Evolutionary conservation across 148 eudicot species (phyloP).

Genomic region (Persicaria maculosa): DNA sequence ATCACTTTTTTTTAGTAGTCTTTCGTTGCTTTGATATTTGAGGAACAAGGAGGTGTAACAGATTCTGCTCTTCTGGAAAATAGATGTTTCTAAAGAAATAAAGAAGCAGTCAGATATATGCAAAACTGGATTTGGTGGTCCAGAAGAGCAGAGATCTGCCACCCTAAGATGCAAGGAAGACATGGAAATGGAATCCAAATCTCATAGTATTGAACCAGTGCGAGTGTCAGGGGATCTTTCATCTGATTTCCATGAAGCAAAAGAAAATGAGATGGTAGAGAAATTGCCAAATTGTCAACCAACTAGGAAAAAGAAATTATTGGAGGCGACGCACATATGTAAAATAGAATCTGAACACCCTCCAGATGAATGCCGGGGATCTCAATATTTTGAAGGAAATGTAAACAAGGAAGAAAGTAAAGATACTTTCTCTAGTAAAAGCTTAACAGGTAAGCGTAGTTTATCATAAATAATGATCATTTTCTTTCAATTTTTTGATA

Average conservation of each 20-base stretch:
- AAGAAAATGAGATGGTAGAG: neutral
- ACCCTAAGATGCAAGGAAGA: neutral
- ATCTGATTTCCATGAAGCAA: constrained; percentile 6
- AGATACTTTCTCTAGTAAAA: no score
- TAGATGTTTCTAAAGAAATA: neutral
- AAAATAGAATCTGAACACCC: neutral
- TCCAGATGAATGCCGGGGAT: neutral
- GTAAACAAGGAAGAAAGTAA: no score
- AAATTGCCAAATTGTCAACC: neutral
- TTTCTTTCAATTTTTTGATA: no score
- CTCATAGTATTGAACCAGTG: neutral
- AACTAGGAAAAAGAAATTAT: neutral
- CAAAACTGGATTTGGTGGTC: neutral
- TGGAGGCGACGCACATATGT: neutral
- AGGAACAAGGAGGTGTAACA: no score
- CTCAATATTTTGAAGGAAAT: neutral
- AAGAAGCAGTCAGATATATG: neutral
- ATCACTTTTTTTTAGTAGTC: no score
- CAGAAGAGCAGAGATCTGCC: constrained; percentile 3
- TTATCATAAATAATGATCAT: no score
- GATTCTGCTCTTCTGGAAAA: neutral
- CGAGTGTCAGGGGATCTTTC: neutral
- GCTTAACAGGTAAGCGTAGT: no score
- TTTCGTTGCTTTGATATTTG: no score
- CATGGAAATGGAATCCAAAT: neutral